A percentile compares a stretch with the other conserved stretches of the same genome.
Conservation (phyloP, 78 protist species). For the Chrysochromulina parva region DNA sequence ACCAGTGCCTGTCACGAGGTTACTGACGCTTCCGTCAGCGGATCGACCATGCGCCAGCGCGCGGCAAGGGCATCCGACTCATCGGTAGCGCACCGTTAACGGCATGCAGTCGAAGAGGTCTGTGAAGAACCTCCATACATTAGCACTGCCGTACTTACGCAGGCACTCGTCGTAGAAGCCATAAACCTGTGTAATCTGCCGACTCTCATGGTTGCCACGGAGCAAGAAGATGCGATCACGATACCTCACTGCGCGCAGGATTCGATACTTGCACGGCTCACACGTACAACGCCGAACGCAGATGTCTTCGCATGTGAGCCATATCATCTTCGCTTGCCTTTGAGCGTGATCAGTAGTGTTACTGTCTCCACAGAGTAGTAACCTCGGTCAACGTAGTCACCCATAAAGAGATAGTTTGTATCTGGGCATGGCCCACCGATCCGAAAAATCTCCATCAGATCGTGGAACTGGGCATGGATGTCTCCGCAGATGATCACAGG, state of each 20-base stretch:
- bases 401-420: conserved; percentile 91
- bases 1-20: not conserved
- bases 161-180: conserved; percentile 96
- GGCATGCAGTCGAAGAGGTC: conserved; percentile 21
- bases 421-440: conserved; percentile 92
- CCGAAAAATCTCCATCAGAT: conserved; percentile 90
- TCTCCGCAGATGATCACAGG: conserved; percentile 98
- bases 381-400: conserved; percentile 94
- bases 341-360: conserved; percentile 65
- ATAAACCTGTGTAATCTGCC: conserved; percentile 94
- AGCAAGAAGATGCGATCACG: conserved; percentile 78
- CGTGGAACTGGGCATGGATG: conserved; percentile 95
- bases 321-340: too few species aligned
- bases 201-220: conserved; percentile 95
- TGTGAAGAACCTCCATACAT: conserved; percentile 91
- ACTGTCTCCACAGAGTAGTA: conserved; percentile 87
- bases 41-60: not conserved
- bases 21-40: too few species aligned
- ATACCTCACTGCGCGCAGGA: conserved; percentile 57
- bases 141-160: conserved; percentile 87
- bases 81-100: not conserved
- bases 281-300: too few species aligned
- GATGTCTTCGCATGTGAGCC: too few species aligned
- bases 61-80: not conserved
- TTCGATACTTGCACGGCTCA: too few species aligned